A percentile compares a stretch with the other conserved stretches of the same genome.
Conservation (phyloP, 1,284 basidiomycete species). For the Fistulinella cinereoalba region DNA sequence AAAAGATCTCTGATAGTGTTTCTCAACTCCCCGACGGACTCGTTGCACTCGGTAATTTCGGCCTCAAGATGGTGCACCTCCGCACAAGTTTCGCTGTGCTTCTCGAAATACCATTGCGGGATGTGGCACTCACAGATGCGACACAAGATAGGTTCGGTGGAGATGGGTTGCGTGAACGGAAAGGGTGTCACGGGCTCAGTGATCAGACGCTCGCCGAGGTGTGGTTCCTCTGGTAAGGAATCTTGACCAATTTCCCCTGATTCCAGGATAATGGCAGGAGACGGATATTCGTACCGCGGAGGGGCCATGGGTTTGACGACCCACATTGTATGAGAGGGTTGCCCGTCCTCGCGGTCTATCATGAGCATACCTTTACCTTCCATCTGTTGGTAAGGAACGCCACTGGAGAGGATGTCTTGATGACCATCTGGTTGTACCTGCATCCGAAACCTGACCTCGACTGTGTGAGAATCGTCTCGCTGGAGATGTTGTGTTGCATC, state of each 20-base stretch:
- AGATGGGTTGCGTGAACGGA: slow-evolving; percentile 73
- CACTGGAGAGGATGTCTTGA: slow-evolving; percentile 44
- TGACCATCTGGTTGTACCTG: slow-evolving; percentile 65
- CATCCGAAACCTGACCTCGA: slow-evolving; percentile 89
- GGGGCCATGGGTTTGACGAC: slow-evolving; percentile 86
- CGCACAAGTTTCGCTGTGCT: slow-evolving; percentile 98
- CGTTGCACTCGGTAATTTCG: slow-evolving; percentile 92
- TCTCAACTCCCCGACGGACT: slow-evolving; percentile 83
- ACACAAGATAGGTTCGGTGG: slow-evolving; percentile 87
- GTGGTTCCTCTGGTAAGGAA: slow-evolving; percentile 35
- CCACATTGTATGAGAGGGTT: slow-evolving; percentile 98
- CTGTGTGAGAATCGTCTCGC: slow-evolving; percentile 91
- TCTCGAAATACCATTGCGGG: slow-evolving; percentile 99
- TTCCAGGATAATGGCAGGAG: slow-evolving; percentile 55
- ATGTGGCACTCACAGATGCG: slow-evolving; percentile 97
- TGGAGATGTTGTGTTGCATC: slow-evolving; percentile 85
- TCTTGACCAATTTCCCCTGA: slow-evolving; percentile 53
- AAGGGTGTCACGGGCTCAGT: slow-evolving; percentile 62
- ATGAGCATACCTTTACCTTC: slow-evolving; percentile 99
- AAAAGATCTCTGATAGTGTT: slow-evolving; percentile 78
- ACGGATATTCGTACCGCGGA: slow-evolving; percentile 62
- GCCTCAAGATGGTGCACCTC: slow-evolving; percentile 97
- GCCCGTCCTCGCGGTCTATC: slow-evolving; percentile 84
- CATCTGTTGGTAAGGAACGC: slow-evolving; percentile 80
- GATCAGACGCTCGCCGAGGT: slow-evolving; percentile 20